A percentile compares a stretch with the other conserved stretches of the same genome.
Evolutionary conservation across 2,329 filamentous ascomycete genomes (phyloP).

Genomic region (Amylocarpus encephaloides): DNA sequence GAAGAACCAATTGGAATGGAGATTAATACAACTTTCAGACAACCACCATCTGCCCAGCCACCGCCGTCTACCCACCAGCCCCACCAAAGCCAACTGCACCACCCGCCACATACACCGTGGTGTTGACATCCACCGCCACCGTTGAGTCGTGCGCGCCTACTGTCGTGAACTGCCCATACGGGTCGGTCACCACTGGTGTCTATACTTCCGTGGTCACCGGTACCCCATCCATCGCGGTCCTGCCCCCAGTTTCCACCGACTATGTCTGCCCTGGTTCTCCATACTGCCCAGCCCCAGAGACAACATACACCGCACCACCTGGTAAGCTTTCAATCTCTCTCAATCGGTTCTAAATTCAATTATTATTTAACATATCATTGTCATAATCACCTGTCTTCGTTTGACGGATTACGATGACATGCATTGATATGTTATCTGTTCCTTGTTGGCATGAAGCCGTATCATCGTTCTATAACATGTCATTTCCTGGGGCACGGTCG

Average conservation of each 20-base stretch:
- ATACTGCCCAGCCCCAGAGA: not conserved
- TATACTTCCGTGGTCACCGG: not conserved
- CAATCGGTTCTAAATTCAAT: not conserved
- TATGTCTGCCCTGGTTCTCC: not conserved
- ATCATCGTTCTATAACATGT: too few relatives aligned
- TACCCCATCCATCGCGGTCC: not conserved
- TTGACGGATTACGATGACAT: too few relatives aligned
- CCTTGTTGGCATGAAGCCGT: too few relatives aligned
- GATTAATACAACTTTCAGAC: not conserved
- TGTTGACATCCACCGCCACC: conserved; percentile 18
- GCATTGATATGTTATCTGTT: too few relatives aligned
- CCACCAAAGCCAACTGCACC: not conserved
- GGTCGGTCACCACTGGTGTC: not conserved
- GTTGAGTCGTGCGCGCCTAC: conserved; percentile 24
- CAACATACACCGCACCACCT: too few relatives aligned
- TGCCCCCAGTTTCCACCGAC: not conserved
- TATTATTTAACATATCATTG: conserved; percentile 2
- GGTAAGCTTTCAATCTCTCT: too few relatives aligned
- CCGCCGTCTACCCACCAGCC: conserved; percentile 3
- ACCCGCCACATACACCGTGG: conserved; percentile 3
- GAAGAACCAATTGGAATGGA: not conserved
- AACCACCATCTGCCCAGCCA: conserved; percentile 6
- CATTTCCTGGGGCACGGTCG: too few relatives aligned
- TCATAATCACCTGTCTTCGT: too few relatives aligned
- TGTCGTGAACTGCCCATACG: conserved; percentile 23